Evolutionary conservation across 129 eudicot genomes (phyloP), one percentile per base, ranked within the genome.

Genomic region (Apium graveolens): DNA sequence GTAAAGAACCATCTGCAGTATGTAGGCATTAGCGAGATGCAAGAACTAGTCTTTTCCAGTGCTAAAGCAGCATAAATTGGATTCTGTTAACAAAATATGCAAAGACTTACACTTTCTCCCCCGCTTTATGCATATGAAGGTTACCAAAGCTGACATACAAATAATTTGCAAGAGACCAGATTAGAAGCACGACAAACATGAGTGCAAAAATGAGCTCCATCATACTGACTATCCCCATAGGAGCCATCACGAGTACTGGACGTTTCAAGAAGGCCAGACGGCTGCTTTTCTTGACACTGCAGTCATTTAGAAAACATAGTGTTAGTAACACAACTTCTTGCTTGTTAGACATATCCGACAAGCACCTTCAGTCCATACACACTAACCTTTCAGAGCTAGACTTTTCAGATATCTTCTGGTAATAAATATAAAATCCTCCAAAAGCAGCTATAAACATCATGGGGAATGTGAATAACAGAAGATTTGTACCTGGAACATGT

Each of bases 161-260:
- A 83, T 89, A 91, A 69, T 91, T 84, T 73, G 83, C 83, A 24
- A 89, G 82, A 70, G 91, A 88, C 97, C 97, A 91, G n/a, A 83
- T 83, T 34, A 89, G 46, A 41, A 91, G 87, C 16, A 76, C 89
- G 18, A 86, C 11, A 69, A 86, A 89, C 92, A 91, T 89, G 78
- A 80, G 78, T 26, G 87, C 79, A 78, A 91, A 91, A 11, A 84
- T 57, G 26, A 87, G 79, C 89, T 89, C 97, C 81, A 83, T 77
- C 5, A 77, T 57, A 60, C 80, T 85, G 48, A 91, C 89, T 10
- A 91, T 87, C 72, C 97, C 97, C 24, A 91, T 62, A 34, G 92
- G 94, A 45, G 86, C 85, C 89, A 81, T 76, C 51, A 88, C 97
- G n/a, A 92, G 48, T 76, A 83, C 60, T 4, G 92, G 97, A 1